A percentile compares a stretch with the other conserved stretches of the same genome.
phyloP scores from a whole-genome alignment of 1,139 yeast genomes.

The Saccharomyces hybrid region DNA sequence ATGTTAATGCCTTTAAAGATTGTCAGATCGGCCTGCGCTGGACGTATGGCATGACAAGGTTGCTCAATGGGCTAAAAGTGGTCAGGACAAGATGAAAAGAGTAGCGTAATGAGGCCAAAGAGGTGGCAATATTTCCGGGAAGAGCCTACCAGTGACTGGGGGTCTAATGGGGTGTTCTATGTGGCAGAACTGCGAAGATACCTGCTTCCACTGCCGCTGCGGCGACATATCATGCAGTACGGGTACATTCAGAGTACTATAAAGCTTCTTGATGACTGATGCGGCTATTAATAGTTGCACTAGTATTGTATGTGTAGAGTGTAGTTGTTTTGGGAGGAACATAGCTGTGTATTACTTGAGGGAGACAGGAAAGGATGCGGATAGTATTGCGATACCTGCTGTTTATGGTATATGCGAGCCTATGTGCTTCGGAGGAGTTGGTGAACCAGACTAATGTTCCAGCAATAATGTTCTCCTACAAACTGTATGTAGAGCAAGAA shows the following conservation, averaged over 20 bases:
- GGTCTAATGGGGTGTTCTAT: background rate
- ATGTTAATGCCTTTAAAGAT: background rate
- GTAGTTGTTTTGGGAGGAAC: background rate
- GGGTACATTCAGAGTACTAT: no score
- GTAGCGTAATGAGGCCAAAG: background rate
- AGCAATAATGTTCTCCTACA: slow-evolving; percentile 24
- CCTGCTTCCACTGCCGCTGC: background rate
- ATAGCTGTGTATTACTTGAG: background rate
- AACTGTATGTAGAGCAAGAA: slow-evolving; percentile 15
- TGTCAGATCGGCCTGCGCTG: background rate
- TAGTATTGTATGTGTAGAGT: no score
- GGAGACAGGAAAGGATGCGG: background rate
- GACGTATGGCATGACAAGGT: background rate
- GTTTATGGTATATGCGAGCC: background rate
- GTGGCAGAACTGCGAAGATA: background rate
- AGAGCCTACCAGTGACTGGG: background rate
- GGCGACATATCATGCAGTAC: no score
- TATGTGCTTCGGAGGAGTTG: slow-evolving; percentile 3
- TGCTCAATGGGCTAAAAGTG: background rate
- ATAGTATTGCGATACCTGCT: background rate
- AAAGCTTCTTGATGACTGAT: no score
- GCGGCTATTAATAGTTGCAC: no score
- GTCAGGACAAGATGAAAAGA: background rate
- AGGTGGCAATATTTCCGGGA: background rate
- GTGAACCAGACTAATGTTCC: slow-evolving; percentile 18